Conservation (phyloP, 768 basidiomycete species). For the Hydnum rufescens region DNA sequence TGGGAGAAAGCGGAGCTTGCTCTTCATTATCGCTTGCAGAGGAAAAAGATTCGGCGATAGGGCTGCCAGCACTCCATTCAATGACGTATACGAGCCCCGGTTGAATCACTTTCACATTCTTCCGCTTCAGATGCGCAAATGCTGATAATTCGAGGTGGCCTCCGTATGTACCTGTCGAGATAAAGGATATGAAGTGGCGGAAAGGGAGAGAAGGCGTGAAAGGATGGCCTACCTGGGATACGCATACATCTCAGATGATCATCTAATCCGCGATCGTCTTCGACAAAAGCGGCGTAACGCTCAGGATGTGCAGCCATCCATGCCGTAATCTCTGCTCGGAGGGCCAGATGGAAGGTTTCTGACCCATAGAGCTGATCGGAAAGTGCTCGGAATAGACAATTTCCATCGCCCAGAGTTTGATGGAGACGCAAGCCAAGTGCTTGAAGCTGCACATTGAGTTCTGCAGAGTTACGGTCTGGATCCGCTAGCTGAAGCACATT, state of each 20-base stretch:
- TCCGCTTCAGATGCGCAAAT: constrained; percentile 59
- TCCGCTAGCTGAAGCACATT: background rate
- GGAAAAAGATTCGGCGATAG: background rate
- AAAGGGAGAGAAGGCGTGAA: background rate
- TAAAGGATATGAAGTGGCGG: background rate
- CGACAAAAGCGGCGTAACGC: constrained; percentile 73
- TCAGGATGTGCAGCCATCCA: constrained; percentile 52
- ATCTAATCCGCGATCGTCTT: constrained; percentile 58
- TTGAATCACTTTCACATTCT: constrained; percentile 82
- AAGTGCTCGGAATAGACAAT: constrained; percentile 82
- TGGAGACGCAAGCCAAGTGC: background rate
- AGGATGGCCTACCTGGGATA: constrained; percentile 34
- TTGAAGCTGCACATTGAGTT: background rate
- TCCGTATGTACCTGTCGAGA: constrained; percentile 57
- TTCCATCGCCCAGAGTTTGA: constrained; percentile 32
- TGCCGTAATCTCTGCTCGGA: constrained; percentile 62
- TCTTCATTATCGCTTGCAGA: constrained; percentile 1
- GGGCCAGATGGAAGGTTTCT: constrained; percentile 41
- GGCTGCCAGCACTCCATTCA: constrained; percentile 43
- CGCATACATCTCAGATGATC: constrained; percentile 61
- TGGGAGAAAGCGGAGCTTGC: constrained; percentile 12
- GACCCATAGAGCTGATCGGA: constrained; percentile 75
- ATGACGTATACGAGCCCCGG: constrained; percentile 84
- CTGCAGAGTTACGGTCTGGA: background rate
- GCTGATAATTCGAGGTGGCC: constrained; percentile 88